Conservation (phyloP, 1,284 basidiomycete genomes). For the Trametes sp. region DNA sequence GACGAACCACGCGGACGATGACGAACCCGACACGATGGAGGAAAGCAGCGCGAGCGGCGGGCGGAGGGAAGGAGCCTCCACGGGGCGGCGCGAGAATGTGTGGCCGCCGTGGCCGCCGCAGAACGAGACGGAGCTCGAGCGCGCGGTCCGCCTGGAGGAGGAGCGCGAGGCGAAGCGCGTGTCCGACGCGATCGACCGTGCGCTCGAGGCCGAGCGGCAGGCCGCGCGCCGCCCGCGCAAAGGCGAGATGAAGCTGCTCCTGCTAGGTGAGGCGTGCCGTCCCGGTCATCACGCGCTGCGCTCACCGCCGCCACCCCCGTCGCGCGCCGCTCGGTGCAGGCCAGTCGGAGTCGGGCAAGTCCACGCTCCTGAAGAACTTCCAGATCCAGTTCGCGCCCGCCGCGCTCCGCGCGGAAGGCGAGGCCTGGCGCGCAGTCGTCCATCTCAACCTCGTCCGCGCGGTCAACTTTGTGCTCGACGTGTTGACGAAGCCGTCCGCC, state of each 20-base stretch:
- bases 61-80: not conserved
- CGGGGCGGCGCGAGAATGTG: slow-evolving; percentile 7
- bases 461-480: slow-evolving; percentile 61
- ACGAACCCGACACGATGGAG: not conserved
- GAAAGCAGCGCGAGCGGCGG: not conserved
- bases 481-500: slow-evolving; percentile 39
- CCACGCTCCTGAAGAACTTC: slow-evolving; percentile 69
- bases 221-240: slow-evolving; percentile 47
- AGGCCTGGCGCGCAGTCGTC: slow-evolving; percentile 65
- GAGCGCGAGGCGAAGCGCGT: slow-evolving; percentile 61
- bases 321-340: slow-evolving; percentile 45
- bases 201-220: slow-evolving; percentile 52
- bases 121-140: slow-evolving; percentile 36
- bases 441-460: slow-evolving; percentile 68
- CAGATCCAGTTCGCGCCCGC: slow-evolving; percentile 65
- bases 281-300: no score
- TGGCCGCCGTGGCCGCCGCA: slow-evolving; percentile 40
- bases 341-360: slow-evolving; percentile 71
- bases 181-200: slow-evolving; percentile 62
- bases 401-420: slow-evolving; percentile 61
- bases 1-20: not conserved
- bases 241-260: slow-evolving; percentile 55
- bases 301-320: no score
- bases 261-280: slow-evolving; percentile 55
- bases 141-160: slow-evolving; percentile 46